Evolutionary conservation across 345 rosid species (phyloP).

Genomic region (Bruguiera sexangula): DNA sequence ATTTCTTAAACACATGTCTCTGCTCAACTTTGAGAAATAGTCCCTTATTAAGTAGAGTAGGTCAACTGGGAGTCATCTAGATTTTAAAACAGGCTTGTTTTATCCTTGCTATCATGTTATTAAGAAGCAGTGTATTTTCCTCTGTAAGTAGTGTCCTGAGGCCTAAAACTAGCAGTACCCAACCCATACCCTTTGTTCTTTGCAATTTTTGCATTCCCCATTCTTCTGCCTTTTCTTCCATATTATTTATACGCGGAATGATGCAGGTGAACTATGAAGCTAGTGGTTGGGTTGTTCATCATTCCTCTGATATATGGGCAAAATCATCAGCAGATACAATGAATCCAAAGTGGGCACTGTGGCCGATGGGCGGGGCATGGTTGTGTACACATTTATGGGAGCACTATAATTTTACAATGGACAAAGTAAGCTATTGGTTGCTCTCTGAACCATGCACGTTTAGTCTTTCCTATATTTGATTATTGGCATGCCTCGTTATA

Average conservation of each 20-base stretch:
- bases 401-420: constrained; percentile 72
- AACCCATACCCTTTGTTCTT: background rate
- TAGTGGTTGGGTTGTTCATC: constrained; percentile 90
- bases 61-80: background rate
- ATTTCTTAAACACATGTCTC: too few species aligned
- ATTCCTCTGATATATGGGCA: constrained; percentile 87
- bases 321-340: constrained; percentile 75
- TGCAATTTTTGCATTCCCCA: background rate
- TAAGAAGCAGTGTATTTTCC: background rate
- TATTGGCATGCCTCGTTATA: background rate
- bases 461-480: background rate
- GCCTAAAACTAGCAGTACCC: background rate
- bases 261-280: constrained; percentile 76
- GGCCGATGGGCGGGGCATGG: constrained; percentile 99
- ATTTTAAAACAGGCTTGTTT: background rate
- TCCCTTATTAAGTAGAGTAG: background rate
- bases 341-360: constrained; percentile 65
- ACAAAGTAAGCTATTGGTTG: constrained; percentile 48
- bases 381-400: constrained; percentile 98
- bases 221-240: background rate
- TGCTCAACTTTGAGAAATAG: too few species aligned
- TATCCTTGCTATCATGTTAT: background rate
- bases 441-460: background rate
- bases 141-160: background rate
- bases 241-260: background rate